Percentiles rank a stretch among this genome's conserved stretches.
phyloP scores from a whole-genome alignment of 2,329 filamentous ascomycete species.

The Juglanconis oblonga region DNA sequence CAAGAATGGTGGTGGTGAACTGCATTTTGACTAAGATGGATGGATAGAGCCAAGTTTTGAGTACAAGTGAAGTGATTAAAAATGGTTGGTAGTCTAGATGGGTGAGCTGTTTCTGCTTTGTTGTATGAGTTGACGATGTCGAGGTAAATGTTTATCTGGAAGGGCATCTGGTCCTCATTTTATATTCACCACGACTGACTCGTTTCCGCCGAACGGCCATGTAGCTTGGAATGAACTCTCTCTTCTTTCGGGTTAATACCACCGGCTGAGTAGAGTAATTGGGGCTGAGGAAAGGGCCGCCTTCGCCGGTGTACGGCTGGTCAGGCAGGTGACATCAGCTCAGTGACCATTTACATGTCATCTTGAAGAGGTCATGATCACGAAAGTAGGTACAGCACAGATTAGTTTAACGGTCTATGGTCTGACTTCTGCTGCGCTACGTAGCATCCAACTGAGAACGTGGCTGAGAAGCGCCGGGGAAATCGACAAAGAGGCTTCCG shows the following conservation, averaged over 20 bases:
- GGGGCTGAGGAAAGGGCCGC: conserved; percentile 5
- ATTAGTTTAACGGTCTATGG: not conserved
- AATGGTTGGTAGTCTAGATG: not conserved
- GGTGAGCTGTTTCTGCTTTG: not conserved
- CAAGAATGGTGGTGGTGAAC: conserved; percentile 16
- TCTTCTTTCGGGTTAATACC: not conserved
- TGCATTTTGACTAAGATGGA: conserved; percentile 15
- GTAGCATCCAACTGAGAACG: conserved; percentile 3
- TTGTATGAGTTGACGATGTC: not conserved
- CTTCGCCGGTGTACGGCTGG: conserved; percentile 1
- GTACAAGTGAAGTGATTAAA: not conserved
- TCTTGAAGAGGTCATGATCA: too few species aligned
- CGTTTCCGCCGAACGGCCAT: not conserved
- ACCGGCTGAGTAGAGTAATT: not conserved
- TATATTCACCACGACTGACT: not conserved
- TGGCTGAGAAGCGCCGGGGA: conserved; percentile 1
- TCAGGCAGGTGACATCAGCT: not conserved
- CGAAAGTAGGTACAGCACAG: too few species aligned
- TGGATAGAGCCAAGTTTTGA: not conserved
- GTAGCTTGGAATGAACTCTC: not conserved
- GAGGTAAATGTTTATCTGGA: not conserved
- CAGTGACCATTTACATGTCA: not conserved
- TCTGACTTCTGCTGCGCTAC: conserved; percentile 2
- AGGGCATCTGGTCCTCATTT: not conserved
- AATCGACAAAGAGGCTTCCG: not conserved